Base-by-base conservation (phyloP, 306 rosid genomes). In the Gleditsia sinensis region DNA sequence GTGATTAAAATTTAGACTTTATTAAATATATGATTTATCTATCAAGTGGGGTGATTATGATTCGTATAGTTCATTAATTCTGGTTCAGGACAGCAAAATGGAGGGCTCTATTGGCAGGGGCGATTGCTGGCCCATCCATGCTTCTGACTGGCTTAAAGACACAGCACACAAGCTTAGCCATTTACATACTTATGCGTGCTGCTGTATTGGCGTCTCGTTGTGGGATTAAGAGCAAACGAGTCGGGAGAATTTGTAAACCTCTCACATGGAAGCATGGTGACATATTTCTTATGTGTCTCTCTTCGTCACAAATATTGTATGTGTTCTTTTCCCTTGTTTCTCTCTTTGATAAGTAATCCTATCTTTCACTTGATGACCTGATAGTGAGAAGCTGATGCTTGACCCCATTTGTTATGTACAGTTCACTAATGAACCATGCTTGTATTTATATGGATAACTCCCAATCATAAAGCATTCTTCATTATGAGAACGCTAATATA, bases 201-300 rank as follows among this genome's bases (percentile, higher is more conserved):
- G 83, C 91, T 1, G 91, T 89, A 54, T 75, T 89, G 65, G 94
- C 91, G n/a, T 70, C 91, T 1, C 88, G 87, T 32, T 87, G 91
- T 69, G 94, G 91, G 76, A 87, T 89, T 51, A 87, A 89, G 80
- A 89, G 94, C 87, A 81, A 87, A 74, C 84, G 87, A 53, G 80
- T 85, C 5, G 94, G 91, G 40, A 56, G 10, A 54, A 67, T 87
- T 81, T 89, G 94, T 85, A 89, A 81, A 83, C 94, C 94, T 67
- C 87, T 89, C 68, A 83, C 94, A 7, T 89, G 94, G 94, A 61
- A 82, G 19, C 89, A 85, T 21, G 94, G 94, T 30, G 94, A 89
- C 79, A 87, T 81, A 72, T 83, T 89, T 74, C 91, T 89, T 1
- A 85, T 89, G 94, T 87, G 91, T 74, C 86, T 89, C 48, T 86